Evolutionary conservation across 352 stramenopile genomes (phyloP).

Genomic region (Globisporangium cystogenes): DNA sequence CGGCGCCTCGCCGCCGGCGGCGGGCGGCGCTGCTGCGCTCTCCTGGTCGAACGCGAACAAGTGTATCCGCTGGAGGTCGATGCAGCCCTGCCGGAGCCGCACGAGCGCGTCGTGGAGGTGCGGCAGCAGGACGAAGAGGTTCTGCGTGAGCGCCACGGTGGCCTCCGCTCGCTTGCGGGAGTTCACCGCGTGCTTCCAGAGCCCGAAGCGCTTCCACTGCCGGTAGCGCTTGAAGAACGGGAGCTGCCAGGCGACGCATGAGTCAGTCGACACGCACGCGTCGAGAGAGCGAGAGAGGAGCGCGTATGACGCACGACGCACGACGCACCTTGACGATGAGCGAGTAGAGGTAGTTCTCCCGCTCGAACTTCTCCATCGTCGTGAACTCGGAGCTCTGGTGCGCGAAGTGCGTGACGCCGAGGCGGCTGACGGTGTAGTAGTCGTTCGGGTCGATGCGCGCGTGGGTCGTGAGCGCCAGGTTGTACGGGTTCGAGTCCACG

Average conservation of each 20-base stretch:
- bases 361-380: conserved; percentile 84
- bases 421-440: conserved; percentile 89
- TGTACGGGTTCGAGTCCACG: conserved; percentile 74
- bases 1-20: conserved; percentile 2
- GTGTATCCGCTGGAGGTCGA: conserved; percentile 30
- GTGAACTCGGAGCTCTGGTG: conserved; percentile 83
- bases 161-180: conserved; percentile 30
- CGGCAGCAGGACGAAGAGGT: conserved; percentile 87
- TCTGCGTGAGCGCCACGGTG: conserved; percentile 47
- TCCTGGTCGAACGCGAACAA: conserved; percentile 40
- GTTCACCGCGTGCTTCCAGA: conserved; percentile 83
- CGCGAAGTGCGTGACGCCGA: conserved; percentile 88
- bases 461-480: conserved; percentile 59
- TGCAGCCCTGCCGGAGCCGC: conserved; percentile 53
- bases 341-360: conserved; percentile 89
- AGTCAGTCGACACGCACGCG: background rate
- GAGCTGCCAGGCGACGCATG: too few species aligned
- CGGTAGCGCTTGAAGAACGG: conserved; percentile 89
- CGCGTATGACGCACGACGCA: background rate
- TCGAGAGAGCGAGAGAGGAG: too few species aligned
- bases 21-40: background rate
- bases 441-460: conserved; percentile 60
- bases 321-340: conserved; percentile 57
- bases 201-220: conserved; percentile 87
- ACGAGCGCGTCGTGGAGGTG: conserved; percentile 79